A percentile compares a stretch with the other conserved stretches of the same genome.
These are phyloP conservation scores for Bacidia gigantensis DNA, from an alignment of 495 filamentous ascomycete genomes.

Conservation along the genomic window DNA sequence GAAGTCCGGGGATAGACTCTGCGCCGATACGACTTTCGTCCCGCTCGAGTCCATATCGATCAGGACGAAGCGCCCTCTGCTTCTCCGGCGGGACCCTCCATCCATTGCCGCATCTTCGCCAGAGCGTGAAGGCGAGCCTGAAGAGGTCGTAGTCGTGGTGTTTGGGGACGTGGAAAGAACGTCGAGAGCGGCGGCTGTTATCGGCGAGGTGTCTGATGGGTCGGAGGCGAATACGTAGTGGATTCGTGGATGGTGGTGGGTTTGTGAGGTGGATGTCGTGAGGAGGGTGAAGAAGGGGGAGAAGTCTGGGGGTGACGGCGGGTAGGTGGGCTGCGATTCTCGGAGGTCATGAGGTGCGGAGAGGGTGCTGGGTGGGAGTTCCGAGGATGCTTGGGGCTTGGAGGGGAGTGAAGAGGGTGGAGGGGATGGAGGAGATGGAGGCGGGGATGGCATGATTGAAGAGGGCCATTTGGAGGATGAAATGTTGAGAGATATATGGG, in stretches of 20 bases:
- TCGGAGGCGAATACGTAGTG: constrained; percentile 89
- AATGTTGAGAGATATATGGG: too few relatives aligned
- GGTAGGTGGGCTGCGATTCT: constrained; percentile 15
- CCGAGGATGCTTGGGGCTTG: constrained; percentile 5
- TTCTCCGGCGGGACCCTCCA: constrained; percentile 3
- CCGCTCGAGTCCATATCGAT: constrained; percentile 35
- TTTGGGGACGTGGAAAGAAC: constrained; percentile 20
- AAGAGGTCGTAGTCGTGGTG: constrained; percentile 2
- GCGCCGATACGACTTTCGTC: constrained; percentile 32
- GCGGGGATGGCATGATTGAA: constrained; percentile 1
- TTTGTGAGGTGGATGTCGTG: constrained; percentile 28
- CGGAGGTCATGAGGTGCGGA: constrained; percentile 17
- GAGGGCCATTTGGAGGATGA: background rate
- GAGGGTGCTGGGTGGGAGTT: constrained; percentile 17
- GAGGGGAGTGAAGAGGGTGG: constrained; percentile 8
- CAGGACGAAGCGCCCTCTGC: constrained; percentile 39
- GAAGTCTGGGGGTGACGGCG: constrained; percentile 20
- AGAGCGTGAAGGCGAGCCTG: background rate
- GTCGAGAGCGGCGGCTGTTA: constrained; percentile 41
- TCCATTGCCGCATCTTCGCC: background rate
- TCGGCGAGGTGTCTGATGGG: constrained; percentile 44
- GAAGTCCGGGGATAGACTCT: constrained; percentile 39
- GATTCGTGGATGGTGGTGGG: constrained; percentile 60
- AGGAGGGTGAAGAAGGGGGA: constrained; percentile 42
- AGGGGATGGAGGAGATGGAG: constrained; percentile 20